Evolutionary conservation across 495 filamentous ascomycete genomes (phyloP), one percentile per base, ranked within the genome.

Genomic region (Penicillium verhagenii): DNA sequence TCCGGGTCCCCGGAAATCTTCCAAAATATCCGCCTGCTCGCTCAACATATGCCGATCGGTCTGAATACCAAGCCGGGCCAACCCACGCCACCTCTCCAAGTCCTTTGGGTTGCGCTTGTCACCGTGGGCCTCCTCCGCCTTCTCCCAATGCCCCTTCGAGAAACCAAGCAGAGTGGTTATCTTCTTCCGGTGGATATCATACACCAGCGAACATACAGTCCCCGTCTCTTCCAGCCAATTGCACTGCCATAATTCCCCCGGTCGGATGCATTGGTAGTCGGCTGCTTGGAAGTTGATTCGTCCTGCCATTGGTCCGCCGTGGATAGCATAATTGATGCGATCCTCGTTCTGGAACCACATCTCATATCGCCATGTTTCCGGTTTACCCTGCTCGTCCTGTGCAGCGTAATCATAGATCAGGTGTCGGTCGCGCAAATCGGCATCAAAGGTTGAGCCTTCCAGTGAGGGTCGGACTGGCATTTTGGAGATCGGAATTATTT

Each of bases 141-240:
- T 45, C 33, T 72, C 64, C 72, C 69, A 72, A 53, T 78, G 68
- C 0, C 73, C 74, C 57, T 69, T 68, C 11, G 64, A 71, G 52
- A 75, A 72, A 0, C 58, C 72, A 5, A 78, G 24, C 50, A 74
- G 26, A 13, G 69, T 72, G 16, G 67, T 65, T 19, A 72, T 70
- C 23, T 57, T 61, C 37, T 59, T 58, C 1, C 53, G 42, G 1
- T 61, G 53, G 24, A 75, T 73, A 50, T 73, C 71, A 31, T 69
- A 75, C 16, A 73, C 66, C 6, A 76, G 54, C 16, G 66, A 72
- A 53, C 68, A 71, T 7, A 74, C 69, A 1, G 72, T 72, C 2
- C 70, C 71, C 9, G 71, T 75, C 56, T 72, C 67, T 44, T 73
- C 70, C 16, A 74, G 62, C 71, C 70, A 75, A 46, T 74, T 73